Evolutionary conservation across 2,329 filamentous ascomycete species (phyloP).

Genomic region (Hypoxylon sp.): DNA sequence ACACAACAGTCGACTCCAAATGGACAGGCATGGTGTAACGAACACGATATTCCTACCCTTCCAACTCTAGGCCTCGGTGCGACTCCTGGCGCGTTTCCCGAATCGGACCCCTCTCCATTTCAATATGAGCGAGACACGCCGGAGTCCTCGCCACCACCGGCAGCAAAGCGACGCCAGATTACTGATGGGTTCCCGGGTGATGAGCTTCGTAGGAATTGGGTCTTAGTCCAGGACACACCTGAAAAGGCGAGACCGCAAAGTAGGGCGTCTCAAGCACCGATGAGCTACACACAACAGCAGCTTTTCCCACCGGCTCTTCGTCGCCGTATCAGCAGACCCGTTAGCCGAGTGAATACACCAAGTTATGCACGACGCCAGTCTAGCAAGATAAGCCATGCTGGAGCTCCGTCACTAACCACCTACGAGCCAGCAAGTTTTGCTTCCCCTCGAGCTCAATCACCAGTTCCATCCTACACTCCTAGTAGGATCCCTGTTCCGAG

Average conservation of each 20-base stretch:
- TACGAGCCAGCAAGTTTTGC: slow-evolving; percentile 69
- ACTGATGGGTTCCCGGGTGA: slow-evolving; percentile 62
- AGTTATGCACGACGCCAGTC: slow-evolving; percentile 54
- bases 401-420: slow-evolving; percentile 60
- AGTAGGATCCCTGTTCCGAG: slow-evolving; percentile 62
- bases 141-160: slow-evolving; percentile 62
- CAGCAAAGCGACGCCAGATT: slow-evolving; percentile 70
- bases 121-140: slow-evolving; percentile 54
- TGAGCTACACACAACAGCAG: slow-evolving; percentile 51
- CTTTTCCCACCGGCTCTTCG: slow-evolving; percentile 51
- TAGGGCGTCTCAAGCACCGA: slow-evolving; percentile 48
- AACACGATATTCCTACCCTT: slow-evolving; percentile 52
- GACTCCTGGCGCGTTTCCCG: slow-evolving; percentile 54
- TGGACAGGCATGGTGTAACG: slow-evolving; percentile 49
- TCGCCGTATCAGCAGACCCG: slow-evolving; percentile 63
- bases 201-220: slow-evolving; percentile 78
- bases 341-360: slow-evolving; percentile 55
- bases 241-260: slow-evolving; percentile 43
- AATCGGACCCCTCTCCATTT: slow-evolving; percentile 55
- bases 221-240: slow-evolving; percentile 70
- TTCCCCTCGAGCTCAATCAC: slow-evolving; percentile 60
- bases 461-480: slow-evolving; percentile 53
- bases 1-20: slow-evolving; percentile 37
- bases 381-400: slow-evolving; percentile 63
- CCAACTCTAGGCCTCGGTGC: slow-evolving; percentile 40